Conservation (phyloP, 352 stramenopile genomes). For the Phytophthora vignae region DNA sequence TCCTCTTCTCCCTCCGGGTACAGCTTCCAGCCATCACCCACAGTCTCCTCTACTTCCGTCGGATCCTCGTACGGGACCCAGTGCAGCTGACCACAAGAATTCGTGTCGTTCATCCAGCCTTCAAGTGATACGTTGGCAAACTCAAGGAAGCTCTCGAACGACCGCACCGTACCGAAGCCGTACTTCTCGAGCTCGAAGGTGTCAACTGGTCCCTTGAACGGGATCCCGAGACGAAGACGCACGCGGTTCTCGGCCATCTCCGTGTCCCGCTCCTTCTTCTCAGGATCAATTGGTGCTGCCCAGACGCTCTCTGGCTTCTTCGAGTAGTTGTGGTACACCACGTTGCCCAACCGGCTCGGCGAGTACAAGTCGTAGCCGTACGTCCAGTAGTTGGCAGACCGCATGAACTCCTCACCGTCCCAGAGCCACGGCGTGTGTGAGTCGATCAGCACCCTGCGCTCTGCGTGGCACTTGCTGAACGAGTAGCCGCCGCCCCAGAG, state of each 20-base stretch:
- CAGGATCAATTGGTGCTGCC: constrained; percentile 43
- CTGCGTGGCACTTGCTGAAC: constrained; percentile 84
- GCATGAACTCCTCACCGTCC: constrained; percentile 73
- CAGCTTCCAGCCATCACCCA: constrained; percentile 61
- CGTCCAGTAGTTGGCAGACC: constrained; percentile 65
- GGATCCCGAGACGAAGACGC: constrained; percentile 51
- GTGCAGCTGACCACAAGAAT: constrained; percentile 67
- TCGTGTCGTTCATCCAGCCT: constrained; percentile 53
- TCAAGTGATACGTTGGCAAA: constrained; percentile 61
- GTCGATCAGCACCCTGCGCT: constrained; percentile 68
- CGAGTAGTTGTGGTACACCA: constrained; percentile 79
- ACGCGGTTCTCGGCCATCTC: constrained; percentile 62
- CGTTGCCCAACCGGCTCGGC: constrained; percentile 53
- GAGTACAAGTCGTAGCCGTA: constrained; percentile 78
- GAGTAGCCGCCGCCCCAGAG: constrained; percentile 79
- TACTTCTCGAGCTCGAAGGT: constrained; percentile 62
- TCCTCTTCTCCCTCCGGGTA: constrained; percentile 16
- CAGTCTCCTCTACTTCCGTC: constrained; percentile 50
- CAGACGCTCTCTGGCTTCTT: constrained; percentile 65
- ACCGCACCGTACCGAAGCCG: constrained; percentile 53
- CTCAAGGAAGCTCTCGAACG: constrained; percentile 61
- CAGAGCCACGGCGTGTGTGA: constrained; percentile 81
- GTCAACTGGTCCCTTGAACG: constrained; percentile 62
- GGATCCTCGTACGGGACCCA: constrained; percentile 68
- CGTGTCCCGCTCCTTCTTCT: constrained; percentile 44